phyloP scores from a whole-genome alignment of 805 yeast genomes.

The Wickerhamomyces subpelliculosus region DNA sequence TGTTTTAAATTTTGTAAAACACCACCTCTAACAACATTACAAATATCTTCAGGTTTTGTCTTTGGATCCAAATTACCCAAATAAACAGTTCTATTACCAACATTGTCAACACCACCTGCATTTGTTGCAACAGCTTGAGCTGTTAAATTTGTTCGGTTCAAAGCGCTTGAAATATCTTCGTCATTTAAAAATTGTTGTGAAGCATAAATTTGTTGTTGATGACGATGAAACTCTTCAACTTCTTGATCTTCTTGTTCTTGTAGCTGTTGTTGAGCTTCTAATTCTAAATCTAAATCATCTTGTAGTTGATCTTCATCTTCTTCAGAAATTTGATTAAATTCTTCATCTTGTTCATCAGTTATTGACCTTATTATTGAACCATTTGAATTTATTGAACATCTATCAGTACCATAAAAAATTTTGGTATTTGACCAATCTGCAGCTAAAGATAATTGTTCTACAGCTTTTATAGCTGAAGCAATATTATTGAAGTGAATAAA shows the following conservation, averaged over 20 bases:
- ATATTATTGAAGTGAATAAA: conserved; percentile 86
- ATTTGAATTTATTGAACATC: conserved; percentile 51
- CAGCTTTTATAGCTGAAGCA: conserved; percentile 78
- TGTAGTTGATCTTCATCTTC: conserved; percentile 2
- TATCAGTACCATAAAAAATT: conserved; percentile 86
- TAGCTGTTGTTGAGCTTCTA: background rate
- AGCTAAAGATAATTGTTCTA: conserved; percentile 62
- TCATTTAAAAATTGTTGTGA: conserved; percentile 1
- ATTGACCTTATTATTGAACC: conserved; percentile 8
- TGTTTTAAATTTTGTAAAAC: conserved; percentile 51
- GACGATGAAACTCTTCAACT: background rate
- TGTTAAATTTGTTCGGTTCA: conserved; percentile 85
- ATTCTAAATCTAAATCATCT: background rate
- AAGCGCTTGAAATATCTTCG: conserved; percentile 29
- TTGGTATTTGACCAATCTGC: conserved; percentile 67
- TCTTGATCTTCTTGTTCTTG: background rate
- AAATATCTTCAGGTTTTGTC: conserved; percentile 64
- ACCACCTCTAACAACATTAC: conserved; percentile 77
- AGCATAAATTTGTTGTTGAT: background rate
- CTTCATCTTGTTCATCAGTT: conserved; percentile 10
- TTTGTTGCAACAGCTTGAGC: conserved; percentile 88
- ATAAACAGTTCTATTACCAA: conserved; percentile 65
- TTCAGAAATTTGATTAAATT: conserved; percentile 1
- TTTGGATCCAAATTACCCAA: conserved; percentile 59
- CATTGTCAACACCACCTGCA: conserved; percentile 82